These are phyloP conservation scores for Macaranga tanarius DNA, from an alignment of 441 rosid genomes.

Conservation along the genomic window DNA sequence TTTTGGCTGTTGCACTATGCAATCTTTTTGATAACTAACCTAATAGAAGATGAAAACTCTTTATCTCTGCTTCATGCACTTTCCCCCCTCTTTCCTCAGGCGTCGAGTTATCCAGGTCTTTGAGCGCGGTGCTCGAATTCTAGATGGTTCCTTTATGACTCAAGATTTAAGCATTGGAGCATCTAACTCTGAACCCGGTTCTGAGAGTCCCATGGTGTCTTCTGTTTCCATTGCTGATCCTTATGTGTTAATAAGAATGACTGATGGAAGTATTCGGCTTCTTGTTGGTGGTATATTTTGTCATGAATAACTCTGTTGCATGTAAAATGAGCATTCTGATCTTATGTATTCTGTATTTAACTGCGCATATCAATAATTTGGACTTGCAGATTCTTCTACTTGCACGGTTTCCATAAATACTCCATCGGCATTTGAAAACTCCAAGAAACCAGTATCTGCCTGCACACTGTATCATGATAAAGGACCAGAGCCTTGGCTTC, in stretches of 20 bases:
- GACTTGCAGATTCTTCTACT: constrained; percentile 75
- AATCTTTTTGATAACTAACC: neutral
- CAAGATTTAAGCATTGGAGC: constrained; percentile 83
- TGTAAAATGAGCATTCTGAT: neutral
- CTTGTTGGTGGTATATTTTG: constrained; percentile 83
- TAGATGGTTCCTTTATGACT: constrained; percentile 96
- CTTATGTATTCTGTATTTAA: constrained; percentile 18
- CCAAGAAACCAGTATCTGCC: constrained; percentile 64
- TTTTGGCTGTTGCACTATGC: neutral
- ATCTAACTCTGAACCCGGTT: constrained; percentile 65
- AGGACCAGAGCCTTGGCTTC: constrained; percentile 95
- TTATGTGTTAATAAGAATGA: constrained; percentile 82
- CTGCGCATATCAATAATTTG: constrained; percentile 32
- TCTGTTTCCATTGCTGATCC: constrained; percentile 97
- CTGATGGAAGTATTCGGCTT: constrained; percentile 85
- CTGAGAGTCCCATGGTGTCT: constrained; percentile 67
- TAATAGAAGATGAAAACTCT: constrained; percentile 7
- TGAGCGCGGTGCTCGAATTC: constrained; percentile 92
- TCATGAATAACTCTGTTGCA: neutral
- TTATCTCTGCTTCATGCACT: constrained; percentile 13
- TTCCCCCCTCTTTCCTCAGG: constrained; percentile 43
- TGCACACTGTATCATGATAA: constrained; percentile 93
- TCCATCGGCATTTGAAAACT: constrained; percentile 67
- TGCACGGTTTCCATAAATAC: constrained; percentile 75
- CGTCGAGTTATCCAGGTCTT: constrained; percentile 95